Evolutionary conservation across 306 rosid genomes (phyloP), one percentile per base, ranked within the genome.

Genomic region (apple (Malus domestica)): DNA sequence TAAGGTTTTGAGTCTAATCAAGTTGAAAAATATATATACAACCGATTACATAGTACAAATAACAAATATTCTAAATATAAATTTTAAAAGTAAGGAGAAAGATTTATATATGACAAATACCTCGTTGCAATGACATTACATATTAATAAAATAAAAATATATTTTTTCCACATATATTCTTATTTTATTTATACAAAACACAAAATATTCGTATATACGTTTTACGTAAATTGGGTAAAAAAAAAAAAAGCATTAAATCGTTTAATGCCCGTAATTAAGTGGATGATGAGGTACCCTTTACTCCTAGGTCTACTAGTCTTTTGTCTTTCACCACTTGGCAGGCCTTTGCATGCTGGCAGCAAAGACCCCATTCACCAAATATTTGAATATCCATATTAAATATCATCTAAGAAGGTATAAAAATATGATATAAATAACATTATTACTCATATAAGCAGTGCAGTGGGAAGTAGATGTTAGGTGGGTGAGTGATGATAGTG

Each of bases 321-420:
- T 83, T 19, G 63, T 2, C 73, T 77, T 84, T 80, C 76, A 82
- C 89, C 90, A 89, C 87, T 86, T 89, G 91, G 52, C 90, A 75
- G 44, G 18, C 70, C 44, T 2, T 15, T 76, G 78, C 60, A 51
- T 49, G 68, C 64, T 35, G 80, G 30, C 80, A 70, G 49, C 60
- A 64, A 46, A 52, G 72, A 80, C 51, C 74, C 76, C 72, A 35
- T 29, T 69, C 83, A 59, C 58, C 82, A 81, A 78, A 72, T 63
- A 15, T 76, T 83, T 27, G 29, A 27, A 2, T 27, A 27, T 27
- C 29, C 2, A 27, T 2, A 2, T 4, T 0, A 30, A 0, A 30
- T 30, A 4, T 30, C 3, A 30, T 30, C 4, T 30, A 30, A 30
- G 4, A 30, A 3, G 32, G 0, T 30, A 4, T 30, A 30, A 30